Conservation (phyloP, 352 stramenopile species). For the Phytophthora quininea region DNA sequence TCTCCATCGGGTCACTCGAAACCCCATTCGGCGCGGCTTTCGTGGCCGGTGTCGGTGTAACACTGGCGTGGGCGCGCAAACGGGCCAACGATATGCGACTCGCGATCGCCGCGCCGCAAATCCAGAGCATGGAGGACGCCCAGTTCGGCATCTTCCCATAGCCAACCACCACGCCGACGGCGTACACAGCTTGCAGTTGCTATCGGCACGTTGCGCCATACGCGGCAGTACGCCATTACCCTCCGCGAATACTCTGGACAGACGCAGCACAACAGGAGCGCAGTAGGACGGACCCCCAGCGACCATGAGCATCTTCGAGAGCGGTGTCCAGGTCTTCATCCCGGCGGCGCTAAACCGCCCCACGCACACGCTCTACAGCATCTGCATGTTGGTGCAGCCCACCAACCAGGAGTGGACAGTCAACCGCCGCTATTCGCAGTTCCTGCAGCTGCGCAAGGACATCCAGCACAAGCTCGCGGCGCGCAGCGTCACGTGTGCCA, state of each 20-base stretch:
- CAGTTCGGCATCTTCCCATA: constrained; percentile 33
- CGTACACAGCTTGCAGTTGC: constrained; percentile 28
- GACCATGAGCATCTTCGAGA: constrained; percentile 40
- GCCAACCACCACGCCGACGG: constrained; percentile 33
- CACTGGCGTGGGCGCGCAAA: constrained; percentile 33
- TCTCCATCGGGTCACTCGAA: not conserved
- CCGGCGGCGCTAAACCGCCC: constrained; percentile 82
- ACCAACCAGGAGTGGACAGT: constrained; percentile 84
- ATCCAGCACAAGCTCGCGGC: constrained; percentile 53
- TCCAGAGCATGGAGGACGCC: constrained; percentile 21
- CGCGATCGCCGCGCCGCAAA: not conserved
- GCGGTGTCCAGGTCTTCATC: constrained; percentile 82
- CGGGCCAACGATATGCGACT: constrained; percentile 1
- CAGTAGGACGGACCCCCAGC: not conserved
- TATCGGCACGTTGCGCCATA: constrained; percentile 27
- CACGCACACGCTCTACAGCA: constrained; percentile 86
- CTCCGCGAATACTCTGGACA: constrained; percentile 16
- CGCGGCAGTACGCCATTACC: not conserved
- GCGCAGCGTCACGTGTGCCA: constrained; percentile 52
- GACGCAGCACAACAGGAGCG: constrained; percentile 6
- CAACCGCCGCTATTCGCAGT: constrained; percentile 88
- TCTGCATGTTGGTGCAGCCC: constrained; percentile 81
- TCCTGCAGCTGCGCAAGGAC: constrained; percentile 78
- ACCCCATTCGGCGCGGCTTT: not conserved
- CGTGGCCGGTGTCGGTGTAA: constrained; percentile 25